Conservation (phyloP, 2,329 filamentous ascomycete species). For the Phyllosticta citriasiana region DNA sequence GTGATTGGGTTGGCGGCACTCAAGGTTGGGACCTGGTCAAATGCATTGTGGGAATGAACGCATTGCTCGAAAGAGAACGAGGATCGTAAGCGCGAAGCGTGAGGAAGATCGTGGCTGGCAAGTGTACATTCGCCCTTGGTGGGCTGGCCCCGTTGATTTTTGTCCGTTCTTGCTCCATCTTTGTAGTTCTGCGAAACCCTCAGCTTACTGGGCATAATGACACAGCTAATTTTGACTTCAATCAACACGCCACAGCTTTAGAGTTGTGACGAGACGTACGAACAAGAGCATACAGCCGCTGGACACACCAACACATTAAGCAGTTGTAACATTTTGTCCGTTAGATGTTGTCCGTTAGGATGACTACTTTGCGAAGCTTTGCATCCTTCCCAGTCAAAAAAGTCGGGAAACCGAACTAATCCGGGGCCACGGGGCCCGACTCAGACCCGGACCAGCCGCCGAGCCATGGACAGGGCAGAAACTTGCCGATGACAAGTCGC, state of each 20-base stretch:
- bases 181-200: background rate
- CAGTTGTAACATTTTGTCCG: background rate
- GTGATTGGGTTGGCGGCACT: slow-evolving; percentile 80
- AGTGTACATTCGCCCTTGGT: background rate
- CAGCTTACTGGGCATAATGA: background rate
- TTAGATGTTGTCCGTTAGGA: too few species aligned
- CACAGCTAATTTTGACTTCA: background rate
- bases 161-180: background rate
- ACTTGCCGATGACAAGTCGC: background rate
- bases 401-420: background rate
- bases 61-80: slow-evolving; percentile 37
- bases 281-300: background rate
- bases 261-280: background rate
- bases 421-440: background rate
- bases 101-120: background rate
- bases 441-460: background rate
- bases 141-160: background rate
- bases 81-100: background rate
- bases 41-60: slow-evolving; percentile 87
- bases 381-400: too few species aligned
- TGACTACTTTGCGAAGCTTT: too few species aligned
- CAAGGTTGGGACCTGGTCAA: slow-evolving; percentile 87
- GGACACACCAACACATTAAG: background rate
- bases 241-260: background rate
- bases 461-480: background rate